A percentile compares a stretch with the other conserved stretches of the same genome.
phyloP scores from a whole-genome alignment of 75 land plant species.

The Pinus taeda region DNA sequence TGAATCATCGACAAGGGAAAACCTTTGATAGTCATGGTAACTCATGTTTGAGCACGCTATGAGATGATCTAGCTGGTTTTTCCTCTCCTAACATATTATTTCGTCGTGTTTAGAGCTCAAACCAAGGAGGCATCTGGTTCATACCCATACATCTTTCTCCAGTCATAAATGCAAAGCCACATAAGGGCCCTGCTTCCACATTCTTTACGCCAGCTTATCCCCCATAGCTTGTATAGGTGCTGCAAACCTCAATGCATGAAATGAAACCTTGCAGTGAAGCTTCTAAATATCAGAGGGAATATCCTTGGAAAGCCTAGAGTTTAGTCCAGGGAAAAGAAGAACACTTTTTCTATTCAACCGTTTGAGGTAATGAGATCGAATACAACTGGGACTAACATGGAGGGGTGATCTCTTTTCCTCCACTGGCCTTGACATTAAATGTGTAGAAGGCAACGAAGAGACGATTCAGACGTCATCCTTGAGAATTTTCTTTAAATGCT shows the following conservation, averaged over 20 bases:
- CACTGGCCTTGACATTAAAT: too few species aligned
- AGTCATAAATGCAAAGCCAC: conserved; percentile 44
- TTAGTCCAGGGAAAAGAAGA: conserved; percentile 48
- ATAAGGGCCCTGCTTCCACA: conserved; percentile 44
- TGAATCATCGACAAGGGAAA: too few species aligned
- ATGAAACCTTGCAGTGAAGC: conserved; percentile 78
- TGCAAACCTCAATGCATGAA: conserved; percentile 44
- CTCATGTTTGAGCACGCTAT: conserved; percentile 61
- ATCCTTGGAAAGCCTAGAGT: conserved; percentile 86
- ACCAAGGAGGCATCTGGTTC: conserved; percentile 80
- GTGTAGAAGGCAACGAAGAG: too few species aligned
- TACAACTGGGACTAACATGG: too few species aligned
- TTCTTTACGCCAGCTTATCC: conserved; percentile 24
- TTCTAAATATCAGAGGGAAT: conserved; percentile 76
- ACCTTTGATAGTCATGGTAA: conserved; percentile 18
- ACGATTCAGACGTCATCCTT: conserved; percentile 47
- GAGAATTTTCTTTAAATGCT: conserved; percentile 79
- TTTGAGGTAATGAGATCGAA: too few species aligned
- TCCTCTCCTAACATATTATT: conserved; percentile 33
- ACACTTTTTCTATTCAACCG: too few species aligned
- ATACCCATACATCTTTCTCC: conserved; percentile 62
- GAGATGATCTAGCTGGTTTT: conserved; percentile 43
- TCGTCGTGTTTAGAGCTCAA: conserved; percentile 52
- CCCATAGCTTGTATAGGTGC: conserved; percentile 38
- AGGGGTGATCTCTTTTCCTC: too few species aligned